phyloP scores from a whole-genome alignment of 768 basidiomycete genomes.

The Mycena capillaripes region DNA sequence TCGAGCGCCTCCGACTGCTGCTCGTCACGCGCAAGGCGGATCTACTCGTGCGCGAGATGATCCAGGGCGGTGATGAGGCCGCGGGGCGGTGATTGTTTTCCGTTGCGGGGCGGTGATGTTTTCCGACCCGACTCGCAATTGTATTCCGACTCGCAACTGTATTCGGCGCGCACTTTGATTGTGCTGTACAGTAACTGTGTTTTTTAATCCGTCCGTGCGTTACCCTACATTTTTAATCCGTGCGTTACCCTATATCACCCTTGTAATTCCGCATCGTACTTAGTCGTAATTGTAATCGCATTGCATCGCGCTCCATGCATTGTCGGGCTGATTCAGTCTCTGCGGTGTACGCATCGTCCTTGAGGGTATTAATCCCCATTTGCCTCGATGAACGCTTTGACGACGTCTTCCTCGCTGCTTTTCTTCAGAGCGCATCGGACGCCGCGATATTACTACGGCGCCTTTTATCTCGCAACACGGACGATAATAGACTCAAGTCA shows the following conservation, averaged over 20 bases:
- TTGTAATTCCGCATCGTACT: not conserved
- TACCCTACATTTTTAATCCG: slow-evolving; percentile 1
- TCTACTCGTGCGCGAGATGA: slow-evolving; percentile 62
- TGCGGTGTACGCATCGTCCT: not conserved
- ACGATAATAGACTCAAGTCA: too few species aligned
- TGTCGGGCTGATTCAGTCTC: not conserved
- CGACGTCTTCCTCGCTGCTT: too few species aligned
- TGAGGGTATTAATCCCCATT: too few species aligned
- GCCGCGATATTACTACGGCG: too few species aligned
- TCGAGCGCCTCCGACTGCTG: slow-evolving; percentile 58
- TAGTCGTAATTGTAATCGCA: slow-evolving; percentile 8
- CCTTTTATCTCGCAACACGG: too few species aligned
- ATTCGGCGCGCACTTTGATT: not conserved
- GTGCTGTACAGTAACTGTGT: not conserved
- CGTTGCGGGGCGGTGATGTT: not conserved
- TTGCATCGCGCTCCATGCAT: not conserved
- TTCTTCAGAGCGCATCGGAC: too few species aligned
- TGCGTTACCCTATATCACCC: slow-evolving; percentile 1
- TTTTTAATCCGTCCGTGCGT: not conserved
- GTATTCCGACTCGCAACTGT: not conserved
- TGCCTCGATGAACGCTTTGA: too few species aligned
- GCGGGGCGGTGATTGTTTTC: not conserved
- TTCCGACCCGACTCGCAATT: not conserved
- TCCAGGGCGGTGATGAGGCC: slow-evolving; percentile 40
- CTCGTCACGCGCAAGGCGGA: slow-evolving; percentile 65